Conservation (phyloP, 495 filamentous ascomycete genomes). For the Thermochaetoides thermophila region DNA sequence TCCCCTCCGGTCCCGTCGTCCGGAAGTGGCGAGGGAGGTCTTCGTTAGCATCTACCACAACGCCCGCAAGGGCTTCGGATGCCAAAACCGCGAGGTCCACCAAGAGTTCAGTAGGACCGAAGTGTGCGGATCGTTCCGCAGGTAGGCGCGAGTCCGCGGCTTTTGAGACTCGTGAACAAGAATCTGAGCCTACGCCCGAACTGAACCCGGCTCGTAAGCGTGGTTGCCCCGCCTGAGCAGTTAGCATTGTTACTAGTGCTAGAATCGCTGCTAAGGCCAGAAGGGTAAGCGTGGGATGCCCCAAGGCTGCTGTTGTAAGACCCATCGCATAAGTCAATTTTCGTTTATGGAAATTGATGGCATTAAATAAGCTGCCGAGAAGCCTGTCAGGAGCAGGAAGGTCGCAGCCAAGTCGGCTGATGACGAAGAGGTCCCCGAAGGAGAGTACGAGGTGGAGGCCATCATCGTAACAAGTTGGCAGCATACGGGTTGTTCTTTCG, state of each 20-base stretch:
- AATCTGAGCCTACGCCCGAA: constrained; percentile 1
- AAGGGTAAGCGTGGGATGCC: constrained; percentile 8
- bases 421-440: constrained; percentile 7
- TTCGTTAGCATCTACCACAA: constrained; percentile 4
- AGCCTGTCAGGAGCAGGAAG: constrained; percentile 8
- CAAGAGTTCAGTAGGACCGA: constrained; percentile 8
- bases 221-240: constrained; percentile 11
- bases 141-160: constrained; percentile 15
- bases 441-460: constrained; percentile 24
- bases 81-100: constrained; percentile 9
- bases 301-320: constrained; percentile 11
- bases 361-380: background rate
- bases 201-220: constrained; percentile 7
- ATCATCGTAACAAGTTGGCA: too few relatives aligned
- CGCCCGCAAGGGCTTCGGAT: constrained; percentile 5
- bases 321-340: too few relatives aligned
- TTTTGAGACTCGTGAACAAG: constrained; percentile 2
- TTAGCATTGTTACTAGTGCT: constrained; percentile 10
- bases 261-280: constrained; percentile 15
- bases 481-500: too few relatives aligned
- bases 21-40: constrained; percentile 13
- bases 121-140: constrained; percentile 8
- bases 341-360: too few relatives aligned
- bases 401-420: background rate
- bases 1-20: background rate